These are phyloP conservation scores for Polychaeton citri DNA, from an alignment of 2,329 filamentous ascomycete genomes.

Conservation along the genomic window DNA sequence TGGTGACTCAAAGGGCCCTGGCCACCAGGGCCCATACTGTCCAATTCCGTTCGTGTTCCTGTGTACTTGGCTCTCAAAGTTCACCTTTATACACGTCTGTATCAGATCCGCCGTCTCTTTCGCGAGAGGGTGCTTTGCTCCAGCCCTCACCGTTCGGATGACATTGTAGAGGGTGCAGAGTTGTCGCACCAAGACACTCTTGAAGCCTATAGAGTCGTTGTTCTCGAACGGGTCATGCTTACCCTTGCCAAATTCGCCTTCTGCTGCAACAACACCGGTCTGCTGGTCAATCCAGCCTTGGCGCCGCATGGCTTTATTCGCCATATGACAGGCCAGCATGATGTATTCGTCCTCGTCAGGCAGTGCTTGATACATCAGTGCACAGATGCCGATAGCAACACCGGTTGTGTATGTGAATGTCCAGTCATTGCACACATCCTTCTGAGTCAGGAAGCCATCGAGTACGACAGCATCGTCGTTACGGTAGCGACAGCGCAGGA, in stretches of 20 bases:
- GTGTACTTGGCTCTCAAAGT: conserved; percentile 10
- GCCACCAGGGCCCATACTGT: conserved; percentile 20
- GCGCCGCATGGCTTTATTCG: conserved; percentile 11
- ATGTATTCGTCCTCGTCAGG: conserved; percentile 9
- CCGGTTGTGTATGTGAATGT: conserved; percentile 17
- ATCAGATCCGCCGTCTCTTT: conserved; percentile 6
- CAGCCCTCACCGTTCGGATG: conserved; percentile 3
- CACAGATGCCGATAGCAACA: conserved; percentile 12
- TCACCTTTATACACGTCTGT: conserved; percentile 12
- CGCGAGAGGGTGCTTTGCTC: conserved; percentile 1
- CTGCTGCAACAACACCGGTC: conserved; percentile 13
- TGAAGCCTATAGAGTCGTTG: conserved; percentile 17
- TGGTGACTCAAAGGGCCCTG: conserved; percentile 14
- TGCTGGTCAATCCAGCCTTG: conserved; percentile 12
- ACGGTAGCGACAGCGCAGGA: conserved; percentile 15
- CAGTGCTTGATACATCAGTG: conserved; percentile 10
- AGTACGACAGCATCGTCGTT: conserved; percentile 12
- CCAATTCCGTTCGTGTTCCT: conserved; percentile 15
- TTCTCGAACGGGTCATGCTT: conserved; percentile 12
- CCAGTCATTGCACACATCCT: conserved; percentile 12
- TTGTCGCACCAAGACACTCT: conserved; percentile 14
- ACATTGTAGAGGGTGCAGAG: conserved; percentile 12
- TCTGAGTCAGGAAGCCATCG: conserved; percentile 13
- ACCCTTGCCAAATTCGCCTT: conserved; percentile 12
- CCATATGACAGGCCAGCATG: conserved; percentile 13